Evolutionary conservation across 1,284 basidiomycete species (phyloP), one percentile per base, ranked within the genome.

Genomic region (Apiotrichum siamense): DNA sequence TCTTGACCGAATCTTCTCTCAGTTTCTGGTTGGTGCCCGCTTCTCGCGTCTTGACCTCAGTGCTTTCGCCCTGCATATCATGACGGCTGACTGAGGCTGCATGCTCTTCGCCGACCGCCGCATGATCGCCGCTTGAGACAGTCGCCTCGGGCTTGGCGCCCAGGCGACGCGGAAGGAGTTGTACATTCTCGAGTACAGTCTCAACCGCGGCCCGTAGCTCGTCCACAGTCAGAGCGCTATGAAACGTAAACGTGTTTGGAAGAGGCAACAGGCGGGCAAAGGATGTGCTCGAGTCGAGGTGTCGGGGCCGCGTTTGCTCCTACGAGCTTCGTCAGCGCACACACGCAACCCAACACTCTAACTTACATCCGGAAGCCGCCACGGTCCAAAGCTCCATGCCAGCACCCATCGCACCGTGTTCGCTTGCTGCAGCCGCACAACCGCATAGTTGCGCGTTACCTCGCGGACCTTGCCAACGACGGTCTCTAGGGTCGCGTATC

Each of bases 331-430:
- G 21, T 27, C 24, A 26, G 23, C 44, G 15, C 17, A 38, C 43
- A 38, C 24, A 23, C 45, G 21, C 25, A 29, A n/a, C 12, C 38
- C 32, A 21, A 13, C n/a, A n/a, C n/a, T 3, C 9, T 12, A 20
- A 76, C 86, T 46, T 65, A 90, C 90, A 56, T 93, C 88, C 1
- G 87, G 83, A 25, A 94, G 74, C 10, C 83, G 80, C 10, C 69
- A 65, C 20, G 80, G 76, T 1, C 72, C 75, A 54, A 85, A 84
- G 0, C 86, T 88, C 93, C 93, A 97, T 0, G 80, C 86, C 0
- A 97, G 72, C 0, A 85, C 87, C 91, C 92, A 97, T 20, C 93
- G 80, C 11, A 84, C 79, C 0, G 92, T 97, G 55, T 84, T 81
- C 1, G 91, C 88, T 71, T 92, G 91, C 3, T 84, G 76, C 41